Percentiles rank a stretch among this genome's conserved stretches.
Evolutionary conservation across 2,329 filamentous ascomycete species (phyloP).

Genomic region (Aspergillus ustus): DNA sequence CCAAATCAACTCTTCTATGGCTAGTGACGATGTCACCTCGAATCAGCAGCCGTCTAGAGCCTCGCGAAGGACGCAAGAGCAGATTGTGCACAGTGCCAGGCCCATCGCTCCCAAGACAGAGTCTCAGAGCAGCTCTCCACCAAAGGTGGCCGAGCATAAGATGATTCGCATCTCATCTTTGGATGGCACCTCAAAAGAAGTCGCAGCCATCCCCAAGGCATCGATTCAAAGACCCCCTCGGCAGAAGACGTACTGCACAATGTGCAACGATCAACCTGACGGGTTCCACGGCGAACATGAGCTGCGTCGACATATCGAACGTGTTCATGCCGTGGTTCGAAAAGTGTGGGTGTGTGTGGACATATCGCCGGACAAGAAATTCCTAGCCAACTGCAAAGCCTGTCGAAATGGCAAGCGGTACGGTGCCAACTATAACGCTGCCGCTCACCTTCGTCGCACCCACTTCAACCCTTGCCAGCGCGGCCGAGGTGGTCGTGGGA

Average conservation of each 20-base stretch:
- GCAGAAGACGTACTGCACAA: slow-evolving; percentile 70
- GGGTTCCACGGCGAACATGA: slow-evolving; percentile 90
- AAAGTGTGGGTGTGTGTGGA: slow-evolving; percentile 69
- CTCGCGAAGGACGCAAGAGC: slow-evolving; percentile 53
- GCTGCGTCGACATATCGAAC: slow-evolving; percentile 68
- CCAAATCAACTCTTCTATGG: slow-evolving; percentile 58
- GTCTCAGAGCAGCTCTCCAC: slow-evolving; percentile 35
- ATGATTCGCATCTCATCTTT: slow-evolving; percentile 57
- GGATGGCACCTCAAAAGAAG: slow-evolving; percentile 60
- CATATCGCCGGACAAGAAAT: slow-evolving; percentile 61
- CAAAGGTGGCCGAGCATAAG: slow-evolving; percentile 45
- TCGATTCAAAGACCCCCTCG: slow-evolving; percentile 69
- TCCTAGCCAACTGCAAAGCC: slow-evolving; percentile 81
- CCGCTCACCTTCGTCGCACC: slow-evolving; percentile 82
- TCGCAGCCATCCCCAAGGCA: slow-evolving; percentile 59
- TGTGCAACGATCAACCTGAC: slow-evolving; percentile 73
- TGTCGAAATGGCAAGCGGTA: slow-evolving; percentile 80
- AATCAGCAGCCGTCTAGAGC: slow-evolving; percentile 51
- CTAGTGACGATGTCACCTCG: slow-evolving; percentile 50
- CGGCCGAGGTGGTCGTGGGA: slow-evolving; percentile 58
- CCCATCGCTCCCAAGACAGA: slow-evolving; percentile 56
- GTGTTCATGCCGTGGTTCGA: slow-evolving; percentile 66
- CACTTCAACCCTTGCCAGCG: slow-evolving; percentile 78
- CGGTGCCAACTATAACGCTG: slow-evolving; percentile 91
- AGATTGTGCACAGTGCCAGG: slow-evolving; percentile 53